These are phyloP conservation scores for Plasmodium gaboni DNA, from an alignment of 169 alveolate genomes.

Conservation along the genomic window DNA sequence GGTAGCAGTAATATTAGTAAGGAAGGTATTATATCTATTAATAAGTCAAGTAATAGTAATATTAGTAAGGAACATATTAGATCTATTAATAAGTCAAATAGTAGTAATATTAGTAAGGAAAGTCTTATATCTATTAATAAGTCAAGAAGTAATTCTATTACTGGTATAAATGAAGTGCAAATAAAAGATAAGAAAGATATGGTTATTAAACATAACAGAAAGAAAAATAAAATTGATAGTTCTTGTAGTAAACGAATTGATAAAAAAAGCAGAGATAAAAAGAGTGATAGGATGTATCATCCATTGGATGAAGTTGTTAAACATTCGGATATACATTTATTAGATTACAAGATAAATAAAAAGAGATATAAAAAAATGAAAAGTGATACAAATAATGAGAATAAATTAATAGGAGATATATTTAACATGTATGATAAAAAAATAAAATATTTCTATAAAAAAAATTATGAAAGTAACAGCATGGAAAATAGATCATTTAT, in stretches of 20 bases:
- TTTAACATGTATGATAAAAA: conserved; percentile 17
- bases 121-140: too few relatives aligned
- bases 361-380: background rate
- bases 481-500: conserved; percentile 11
- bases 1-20: background rate
- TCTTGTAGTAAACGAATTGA: background rate
- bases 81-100: too few relatives aligned
- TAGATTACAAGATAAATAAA: background rate
- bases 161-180: too few relatives aligned
- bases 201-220: too few relatives aligned
- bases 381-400: background rate
- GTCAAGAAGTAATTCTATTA: too few relatives aligned
- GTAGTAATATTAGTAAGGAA: too few relatives aligned
- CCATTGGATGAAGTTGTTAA: too few relatives aligned
- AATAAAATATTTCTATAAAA: background rate
- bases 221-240: too few relatives aligned
- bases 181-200: too few relatives aligned
- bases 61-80: too few relatives aligned
- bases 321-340: too few relatives aligned
- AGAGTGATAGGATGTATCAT: too few relatives aligned
- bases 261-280: conserved; percentile 6
- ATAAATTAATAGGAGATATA: conserved; percentile 21
- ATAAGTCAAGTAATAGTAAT: background rate
- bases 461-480: conserved; percentile 25
- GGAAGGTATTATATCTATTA: background rate